phyloP scores from a whole-genome alignment of 495 filamentous ascomycete genomes.

The Tirmania nivea region DNA sequence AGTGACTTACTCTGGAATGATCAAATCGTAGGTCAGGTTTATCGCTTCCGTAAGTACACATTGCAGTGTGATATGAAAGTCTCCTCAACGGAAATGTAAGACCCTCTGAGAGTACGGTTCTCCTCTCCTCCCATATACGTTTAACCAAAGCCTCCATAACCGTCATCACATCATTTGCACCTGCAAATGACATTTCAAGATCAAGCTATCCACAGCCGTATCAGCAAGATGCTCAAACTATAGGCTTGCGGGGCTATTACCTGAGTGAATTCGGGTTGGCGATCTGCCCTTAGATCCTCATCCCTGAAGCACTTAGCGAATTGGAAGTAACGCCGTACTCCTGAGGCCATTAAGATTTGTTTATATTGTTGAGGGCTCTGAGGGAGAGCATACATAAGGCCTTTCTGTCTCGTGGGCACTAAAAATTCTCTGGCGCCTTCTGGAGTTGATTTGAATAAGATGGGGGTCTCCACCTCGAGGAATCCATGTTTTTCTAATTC shows the following conservation, averaged over 20 bases:
- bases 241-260: slow-evolving; percentile 21
- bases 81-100: slow-evolving; percentile 26
- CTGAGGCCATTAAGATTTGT: slow-evolving; percentile 88
- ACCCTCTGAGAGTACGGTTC: not conserved
- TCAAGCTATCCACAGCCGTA: slow-evolving; percentile 38
- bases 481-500: slow-evolving; percentile 35
- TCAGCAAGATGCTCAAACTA: not conserved
- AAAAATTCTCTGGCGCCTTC: slow-evolving; percentile 90
- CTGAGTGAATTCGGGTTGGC: slow-evolving; percentile 95
- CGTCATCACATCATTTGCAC: slow-evolving; percentile 49
- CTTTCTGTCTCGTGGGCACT: slow-evolving; percentile 61
- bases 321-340: slow-evolving; percentile 64
- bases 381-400: slow-evolving; percentile 68
- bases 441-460: slow-evolving; percentile 92
- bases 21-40: slow-evolving; percentile 63
- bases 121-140: slow-evolving; percentile 26
- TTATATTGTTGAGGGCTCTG: slow-evolving; percentile 98
- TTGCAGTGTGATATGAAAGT: slow-evolving; percentile 55
- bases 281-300: slow-evolving; percentile 77
- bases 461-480: slow-evolving; percentile 68
- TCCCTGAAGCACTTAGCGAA: slow-evolving; percentile 91
- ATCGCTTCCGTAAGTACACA: slow-evolving; percentile 64
- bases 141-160: slow-evolving; percentile 43
- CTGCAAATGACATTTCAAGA: slow-evolving; percentile 74
- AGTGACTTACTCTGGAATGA: not conserved